phyloP scores from a whole-genome alignment of 148 eudicot genomes.

The Chenopodium suecicum region DNA sequence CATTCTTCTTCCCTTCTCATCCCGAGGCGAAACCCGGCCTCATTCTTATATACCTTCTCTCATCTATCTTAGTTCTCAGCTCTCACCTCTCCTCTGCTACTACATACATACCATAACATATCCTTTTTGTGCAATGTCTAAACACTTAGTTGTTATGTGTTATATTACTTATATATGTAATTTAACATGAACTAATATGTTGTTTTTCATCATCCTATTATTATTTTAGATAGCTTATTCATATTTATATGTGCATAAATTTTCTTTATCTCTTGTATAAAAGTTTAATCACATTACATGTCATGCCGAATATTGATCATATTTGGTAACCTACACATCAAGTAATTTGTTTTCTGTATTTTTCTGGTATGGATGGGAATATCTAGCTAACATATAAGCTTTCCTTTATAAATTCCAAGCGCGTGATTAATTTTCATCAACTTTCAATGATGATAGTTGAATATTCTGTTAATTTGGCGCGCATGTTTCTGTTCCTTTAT shows the following conservation, averaged over 20 bases:
- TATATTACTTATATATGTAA: background rate
- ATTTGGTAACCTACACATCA: background rate
- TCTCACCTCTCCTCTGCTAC: conserved; percentile 5
- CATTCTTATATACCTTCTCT: conserved; percentile 30
- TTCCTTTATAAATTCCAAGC: background rate
- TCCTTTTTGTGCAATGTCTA: background rate
- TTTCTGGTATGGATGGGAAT: conserved; percentile 11
- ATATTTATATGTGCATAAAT: background rate
- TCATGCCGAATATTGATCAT: conserved; percentile 3
- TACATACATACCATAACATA: background rate
- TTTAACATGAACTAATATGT: background rate
- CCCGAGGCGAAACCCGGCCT: conserved; percentile 36
- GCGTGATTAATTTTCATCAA: conserved; percentile 19
- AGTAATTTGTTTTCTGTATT: background rate
- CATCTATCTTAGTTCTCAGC: background rate
- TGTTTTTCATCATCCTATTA: background rate
- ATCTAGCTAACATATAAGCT: background rate
- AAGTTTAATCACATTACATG: background rate
- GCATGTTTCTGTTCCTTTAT: conserved; percentile 16
- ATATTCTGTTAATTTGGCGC: conserved; percentile 27
- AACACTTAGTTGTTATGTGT: background rate
- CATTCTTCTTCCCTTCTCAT: conserved; percentile 36
- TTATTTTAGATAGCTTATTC: background rate
- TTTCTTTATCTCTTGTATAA: background rate
- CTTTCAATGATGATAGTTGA: conserved; percentile 21